A percentile compares a stretch with the other conserved stretches of the same genome.
These are phyloP conservation scores for Carex cristatella DNA, from an alignment of 176 grass and related monocot genomes.

Conservation along the genomic window DNA sequence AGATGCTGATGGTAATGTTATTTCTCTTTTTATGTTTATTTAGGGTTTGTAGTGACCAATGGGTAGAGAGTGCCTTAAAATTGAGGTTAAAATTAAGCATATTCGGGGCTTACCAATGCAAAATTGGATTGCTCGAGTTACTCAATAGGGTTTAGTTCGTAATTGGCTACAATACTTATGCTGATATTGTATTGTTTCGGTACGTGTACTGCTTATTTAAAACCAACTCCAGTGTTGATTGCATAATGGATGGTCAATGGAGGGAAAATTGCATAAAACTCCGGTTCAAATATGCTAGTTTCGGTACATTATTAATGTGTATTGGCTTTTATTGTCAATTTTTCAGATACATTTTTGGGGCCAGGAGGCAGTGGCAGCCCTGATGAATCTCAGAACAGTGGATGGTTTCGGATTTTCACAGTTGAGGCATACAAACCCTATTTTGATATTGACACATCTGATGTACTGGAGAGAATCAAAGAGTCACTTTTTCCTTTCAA, in stretches of 20 bases:
- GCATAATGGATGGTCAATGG: background rate
- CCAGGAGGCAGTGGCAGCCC: constrained; percentile 27
- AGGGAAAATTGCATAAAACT: background rate
- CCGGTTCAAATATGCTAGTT: background rate
- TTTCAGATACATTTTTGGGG: constrained; percentile 74
- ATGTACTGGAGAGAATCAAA: constrained; percentile 87
- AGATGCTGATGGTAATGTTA: constrained; percentile 70
- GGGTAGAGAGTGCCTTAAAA: background rate
- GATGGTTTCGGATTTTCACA: constrained; percentile 85
- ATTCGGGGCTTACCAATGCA: background rate
- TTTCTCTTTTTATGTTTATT: background rate
- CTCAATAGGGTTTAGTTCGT: background rate
- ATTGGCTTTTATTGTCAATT: background rate
- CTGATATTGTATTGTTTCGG: background rate
- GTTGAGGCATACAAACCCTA: constrained; percentile 82
- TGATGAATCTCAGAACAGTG: constrained; percentile 53
- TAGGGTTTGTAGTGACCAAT: background rate
- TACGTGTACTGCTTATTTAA: background rate
- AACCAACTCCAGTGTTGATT: background rate
- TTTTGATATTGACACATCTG: constrained; percentile 83
- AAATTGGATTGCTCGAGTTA: background rate
- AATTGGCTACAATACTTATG: background rate
- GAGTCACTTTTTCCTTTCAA: constrained; percentile 93
- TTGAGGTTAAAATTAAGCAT: background rate
- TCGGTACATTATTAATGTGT: constrained; percentile 19